Percentiles rank a stretch among this genome's conserved stretches.
Evolutionary conservation across 2,329 filamentous ascomycete genomes (phyloP).

Genomic region (Claviceps sorghi): DNA sequence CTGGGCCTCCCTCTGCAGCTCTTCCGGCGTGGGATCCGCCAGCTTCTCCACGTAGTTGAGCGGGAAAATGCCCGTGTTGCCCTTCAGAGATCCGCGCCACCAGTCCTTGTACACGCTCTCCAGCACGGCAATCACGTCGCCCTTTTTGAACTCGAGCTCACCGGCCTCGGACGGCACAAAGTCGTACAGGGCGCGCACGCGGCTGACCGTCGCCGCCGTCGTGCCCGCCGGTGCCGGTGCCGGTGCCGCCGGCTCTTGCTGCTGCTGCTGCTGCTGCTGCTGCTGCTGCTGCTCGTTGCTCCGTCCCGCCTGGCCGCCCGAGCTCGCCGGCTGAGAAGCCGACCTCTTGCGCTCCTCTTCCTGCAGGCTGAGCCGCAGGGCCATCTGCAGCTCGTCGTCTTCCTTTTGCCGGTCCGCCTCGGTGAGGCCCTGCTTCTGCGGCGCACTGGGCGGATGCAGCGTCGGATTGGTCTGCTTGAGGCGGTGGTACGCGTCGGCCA

Average conservation of each 20-base stretch:
- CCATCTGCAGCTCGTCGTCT: slow-evolving; percentile 94
- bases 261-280: slow-evolving; percentile 19
- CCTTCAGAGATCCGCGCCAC: slow-evolving; percentile 93
- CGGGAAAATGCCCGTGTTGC: slow-evolving; percentile 94
- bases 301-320: slow-evolving; percentile 17
- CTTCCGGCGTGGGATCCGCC: slow-evolving; percentile 83
- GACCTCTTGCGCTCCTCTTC: slow-evolving; percentile 56
- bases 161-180: slow-evolving; percentile 89
- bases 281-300: slow-evolving; percentile 26
- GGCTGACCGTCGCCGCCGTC: slow-evolving; percentile 88
- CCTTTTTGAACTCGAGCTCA: slow-evolving; percentile 90
- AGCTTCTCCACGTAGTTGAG: slow-evolving; percentile 98
- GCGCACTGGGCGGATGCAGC: slow-evolving; percentile 80
- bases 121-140: slow-evolving; percentile 90
- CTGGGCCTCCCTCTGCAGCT: slow-evolving; percentile 86
- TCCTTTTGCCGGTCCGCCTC: slow-evolving; percentile 84
- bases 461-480: slow-evolving; percentile 77
- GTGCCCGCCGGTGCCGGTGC: slow-evolving; percentile 66
- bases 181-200: slow-evolving; percentile 85
- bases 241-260: slow-evolving; percentile 24
- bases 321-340: slow-evolving; percentile 21
- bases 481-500: slow-evolving; percentile 87
- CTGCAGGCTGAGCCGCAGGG: slow-evolving; percentile 78
- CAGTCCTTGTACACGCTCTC: slow-evolving; percentile 99
- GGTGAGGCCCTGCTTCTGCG: slow-evolving; percentile 82